Evolutionary conservation across 805 yeast species (phyloP), one percentile per base, ranked within the genome.

Genomic region (Candida montana): DNA sequence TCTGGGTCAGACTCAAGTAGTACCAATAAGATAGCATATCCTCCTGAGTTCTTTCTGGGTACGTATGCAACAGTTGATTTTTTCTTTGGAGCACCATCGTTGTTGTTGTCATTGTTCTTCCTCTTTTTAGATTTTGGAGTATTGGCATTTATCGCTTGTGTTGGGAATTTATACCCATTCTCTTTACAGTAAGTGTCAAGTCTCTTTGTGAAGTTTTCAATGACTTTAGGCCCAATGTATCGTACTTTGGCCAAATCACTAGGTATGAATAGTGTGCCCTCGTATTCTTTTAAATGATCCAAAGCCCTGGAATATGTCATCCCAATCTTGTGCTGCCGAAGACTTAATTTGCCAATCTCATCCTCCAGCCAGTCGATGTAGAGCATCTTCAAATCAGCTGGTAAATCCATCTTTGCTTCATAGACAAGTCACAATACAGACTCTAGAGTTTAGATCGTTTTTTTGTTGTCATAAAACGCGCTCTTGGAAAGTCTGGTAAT

Each of bases 1-100:
- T 60, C 52, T 4, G 62, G 58, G 52, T 81, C 88, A 21, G 55
- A 42, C 34, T 75, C 67, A 37, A 69, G 63, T 3, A 89, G 61
- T 0, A 81, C 80, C 16, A 87, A 46, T 16, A 89, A 52, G 8
- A 89, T 83, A 0, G 93, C 95, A 64, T 85, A 90, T 0, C 85
- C 95, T 2, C 96, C 96, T 0, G 93, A 78, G 28, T 90, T 64
- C 46, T 78, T 77, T 36, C 68, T 71, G 0, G 97, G 97, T 0
- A 88, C 71, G 58, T 84, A 88, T 29, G 62, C 67, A 23, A 52
- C 55, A n/a, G 44, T 40, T 44, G 55, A 20, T 47, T 50, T 57
- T 42, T 54, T 60, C 10, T 41, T 46, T 10, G 40, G 35, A 32
- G 49, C 54, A 13, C 33, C 36, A 12, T 29, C 38, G 10, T 15